Evolutionary conservation across 148 eudicot species (phyloP), one percentile per base, ranked within the genome.

Genomic region (Linanthus parryae): DNA sequence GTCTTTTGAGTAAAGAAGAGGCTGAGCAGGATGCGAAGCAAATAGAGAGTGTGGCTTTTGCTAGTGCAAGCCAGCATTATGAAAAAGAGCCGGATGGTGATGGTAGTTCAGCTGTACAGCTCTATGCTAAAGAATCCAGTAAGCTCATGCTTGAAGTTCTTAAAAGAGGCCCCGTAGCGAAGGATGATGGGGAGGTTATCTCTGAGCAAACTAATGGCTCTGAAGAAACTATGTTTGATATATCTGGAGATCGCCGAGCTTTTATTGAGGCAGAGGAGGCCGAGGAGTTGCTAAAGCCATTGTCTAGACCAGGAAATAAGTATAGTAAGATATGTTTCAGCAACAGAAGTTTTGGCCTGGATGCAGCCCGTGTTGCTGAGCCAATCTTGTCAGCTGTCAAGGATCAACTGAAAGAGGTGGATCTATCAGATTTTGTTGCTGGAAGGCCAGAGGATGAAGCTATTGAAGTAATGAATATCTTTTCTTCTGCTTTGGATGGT

Each of bases 31-130:
- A 78, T 67, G 92, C 96, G 29, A 88, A 78, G 57, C 57, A 73
- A 56, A 78, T 87, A 5, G 95, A 87, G 67, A 75, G 59, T 15
- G 30, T 54, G 35, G 88, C 95, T 54, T 83, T 77, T 63, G 61
- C 19, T 30, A 51, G 71, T 66, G 96, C 92, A 25, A 72, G 58
- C 64, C 76, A 75, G 57, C 78, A 72, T 49, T 81, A 71, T 54
- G 73, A 65, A 43, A 83, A 83, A 65, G 88, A 88, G 71, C 83
- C 96, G 14, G 96, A 84, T 74, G 92, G 85, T 33, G 96, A 88
- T 74, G 96, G 96, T 37, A 71, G 78, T 55, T 76, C 83, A 10
- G 88, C 96, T 4, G 88, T 88, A 63, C 92, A 81, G 45, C 61
- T 87, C 34, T 83, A 87, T 71, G 88, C 96, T 46, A 83, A 83